Percentiles rank a stretch among this genome's conserved stretches.
Conservation (phyloP, 371 early-diverging fungal genomes). For the Syncephalastrum sp. region DNA sequence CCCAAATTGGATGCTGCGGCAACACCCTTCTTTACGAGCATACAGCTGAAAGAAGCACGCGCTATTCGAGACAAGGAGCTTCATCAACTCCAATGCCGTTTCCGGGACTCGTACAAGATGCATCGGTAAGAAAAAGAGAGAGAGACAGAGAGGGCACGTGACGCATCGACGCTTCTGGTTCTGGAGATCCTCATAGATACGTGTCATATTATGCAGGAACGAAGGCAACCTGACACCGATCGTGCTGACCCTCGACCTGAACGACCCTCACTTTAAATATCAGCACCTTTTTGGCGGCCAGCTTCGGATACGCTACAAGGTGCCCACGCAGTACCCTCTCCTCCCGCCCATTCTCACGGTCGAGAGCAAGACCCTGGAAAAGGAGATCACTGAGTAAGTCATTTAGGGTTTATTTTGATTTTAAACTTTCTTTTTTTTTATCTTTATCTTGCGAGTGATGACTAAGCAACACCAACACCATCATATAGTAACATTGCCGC, state of each 20-base stretch:
- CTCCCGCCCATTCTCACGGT: constrained; percentile 50
- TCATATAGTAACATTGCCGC: constrained; percentile 39
- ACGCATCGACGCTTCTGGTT: background rate
- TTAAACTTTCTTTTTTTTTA: background rate
- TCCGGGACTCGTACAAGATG: constrained; percentile 36
- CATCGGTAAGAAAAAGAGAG: constrained; percentile 18
- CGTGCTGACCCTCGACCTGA: constrained; percentile 18
- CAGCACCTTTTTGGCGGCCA: constrained; percentile 27
- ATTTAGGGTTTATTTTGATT: background rate
- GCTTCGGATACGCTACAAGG: constrained; percentile 31
- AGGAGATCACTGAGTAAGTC: constrained; percentile 37
- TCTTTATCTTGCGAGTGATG: background rate
- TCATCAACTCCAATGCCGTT: constrained; percentile 42
- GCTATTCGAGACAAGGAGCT: constrained; percentile 15
- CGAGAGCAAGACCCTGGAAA: constrained; percentile 40
- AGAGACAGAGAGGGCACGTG: background rate
- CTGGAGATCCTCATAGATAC: background rate
- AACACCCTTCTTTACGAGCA: constrained; percentile 8
- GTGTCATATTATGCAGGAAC: background rate
- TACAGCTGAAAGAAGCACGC: constrained; percentile 6
- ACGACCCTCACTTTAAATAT: constrained; percentile 34
- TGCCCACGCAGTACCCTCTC: constrained; percentile 52
- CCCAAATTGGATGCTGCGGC: constrained; percentile 11
- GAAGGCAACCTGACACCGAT: constrained; percentile 9
- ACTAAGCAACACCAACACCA: background rate